Evolutionary conservation across 176 grass and related monocot genomes (phyloP).

Genomic region (Olyra latifolia): DNA sequence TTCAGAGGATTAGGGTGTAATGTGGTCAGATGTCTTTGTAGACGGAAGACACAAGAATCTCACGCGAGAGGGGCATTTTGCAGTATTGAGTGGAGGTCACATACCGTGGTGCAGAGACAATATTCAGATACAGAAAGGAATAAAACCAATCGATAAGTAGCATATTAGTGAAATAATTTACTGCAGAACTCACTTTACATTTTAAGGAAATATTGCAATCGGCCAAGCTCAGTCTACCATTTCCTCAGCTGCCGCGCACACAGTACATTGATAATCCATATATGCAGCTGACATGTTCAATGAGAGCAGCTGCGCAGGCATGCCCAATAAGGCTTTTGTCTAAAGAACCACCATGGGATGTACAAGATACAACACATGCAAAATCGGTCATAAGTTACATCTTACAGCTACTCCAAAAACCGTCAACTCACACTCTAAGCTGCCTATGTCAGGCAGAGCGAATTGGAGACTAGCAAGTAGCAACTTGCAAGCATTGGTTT

Average conservation of each 20-base stretch:
- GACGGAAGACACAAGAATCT: not conserved
- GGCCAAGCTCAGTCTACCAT: not conserved
- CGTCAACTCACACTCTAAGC: not conserved
- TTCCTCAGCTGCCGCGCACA: not conserved
- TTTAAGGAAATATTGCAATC: not conserved
- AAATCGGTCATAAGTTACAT: not conserved
- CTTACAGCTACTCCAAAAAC: slow-evolving; percentile 1
- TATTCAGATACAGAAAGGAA: not conserved
- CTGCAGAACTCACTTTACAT: not conserved
- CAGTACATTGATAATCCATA: not conserved
- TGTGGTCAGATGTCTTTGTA: not conserved
- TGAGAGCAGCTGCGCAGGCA: not conserved
- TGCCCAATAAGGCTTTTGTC: not conserved
- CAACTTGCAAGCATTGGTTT: slow-evolving; percentile 9
- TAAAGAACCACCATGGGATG: not conserved
- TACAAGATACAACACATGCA: slow-evolving; percentile 19
- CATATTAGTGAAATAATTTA: not conserved
- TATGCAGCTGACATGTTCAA: not conserved
- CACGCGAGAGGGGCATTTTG: not conserved
- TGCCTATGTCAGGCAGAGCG: not conserved
- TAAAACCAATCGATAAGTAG: not conserved
- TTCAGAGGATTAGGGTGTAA: not conserved
- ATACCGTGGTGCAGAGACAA: not conserved
- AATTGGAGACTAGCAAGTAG: not conserved
- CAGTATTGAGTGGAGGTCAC: not conserved